Evolutionary conservation across 352 stramenopile genomes (phyloP).

Genomic region (Phytopythium vexans): DNA sequence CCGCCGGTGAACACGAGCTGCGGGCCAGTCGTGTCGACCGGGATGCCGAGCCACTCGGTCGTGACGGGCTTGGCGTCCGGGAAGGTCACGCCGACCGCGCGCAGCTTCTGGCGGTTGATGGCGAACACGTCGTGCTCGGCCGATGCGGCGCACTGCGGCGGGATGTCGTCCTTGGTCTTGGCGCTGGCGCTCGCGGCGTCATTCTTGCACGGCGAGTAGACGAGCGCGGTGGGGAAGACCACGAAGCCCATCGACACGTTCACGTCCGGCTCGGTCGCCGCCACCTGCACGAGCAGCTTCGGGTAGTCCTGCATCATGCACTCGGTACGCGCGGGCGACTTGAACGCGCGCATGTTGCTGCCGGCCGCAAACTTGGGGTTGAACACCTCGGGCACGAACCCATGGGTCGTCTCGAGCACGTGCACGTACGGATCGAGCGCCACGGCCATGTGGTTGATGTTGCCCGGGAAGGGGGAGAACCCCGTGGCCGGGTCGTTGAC

Average conservation of each 20-base stretch:
- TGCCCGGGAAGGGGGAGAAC: conserved; percentile 64
- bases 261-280: conserved; percentile 6
- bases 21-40: conserved; percentile 32
- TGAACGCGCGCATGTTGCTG: conserved; percentile 41
- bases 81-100: conserved; percentile 17
- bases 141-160: conserved; percentile 60
- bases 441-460: conserved; percentile 71
- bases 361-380: conserved; percentile 55
- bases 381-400: conserved; percentile 67
- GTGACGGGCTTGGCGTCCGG: conserved; percentile 10
- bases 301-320: conserved; percentile 84
- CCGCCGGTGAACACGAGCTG: conserved; percentile 40
- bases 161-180: conserved; percentile 50
- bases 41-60: conserved; percentile 49
- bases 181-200: conserved; percentile 45
- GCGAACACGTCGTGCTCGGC: conserved; percentile 65
- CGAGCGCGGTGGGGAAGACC: conserved; percentile 48
- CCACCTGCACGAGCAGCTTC: conserved; percentile 46
- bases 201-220: conserved; percentile 81
- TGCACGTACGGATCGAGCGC: conserved; percentile 45
- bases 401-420: conserved; percentile 42
- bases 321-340: conserved; percentile 60
- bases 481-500: conserved; percentile 51
- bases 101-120: conserved; percentile 40
- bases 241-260: conserved; percentile 35